These are phyloP conservation scores for Corrigiola litoralis DNA, from an alignment of 179 eudicot genomes.

Conservation along the genomic window DNA sequence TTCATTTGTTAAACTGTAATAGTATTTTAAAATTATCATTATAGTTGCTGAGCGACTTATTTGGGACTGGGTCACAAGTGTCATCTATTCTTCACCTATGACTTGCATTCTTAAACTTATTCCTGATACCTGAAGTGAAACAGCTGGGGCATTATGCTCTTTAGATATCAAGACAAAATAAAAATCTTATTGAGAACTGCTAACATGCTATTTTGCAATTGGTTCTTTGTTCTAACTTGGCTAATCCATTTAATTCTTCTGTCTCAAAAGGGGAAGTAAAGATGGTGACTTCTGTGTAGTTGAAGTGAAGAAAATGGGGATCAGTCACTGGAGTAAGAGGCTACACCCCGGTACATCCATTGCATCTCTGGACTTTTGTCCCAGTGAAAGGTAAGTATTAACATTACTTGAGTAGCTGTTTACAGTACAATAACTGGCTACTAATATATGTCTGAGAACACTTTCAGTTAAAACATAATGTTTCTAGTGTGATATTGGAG, in stretches of 20 bases:
- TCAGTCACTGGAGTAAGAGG: constrained; percentile 80
- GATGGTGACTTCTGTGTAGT: constrained; percentile 94
- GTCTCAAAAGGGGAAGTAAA: constrained; percentile 66
- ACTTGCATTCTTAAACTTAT: too few relatives aligned
- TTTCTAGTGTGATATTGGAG: too few relatives aligned
- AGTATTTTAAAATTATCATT: too few relatives aligned
- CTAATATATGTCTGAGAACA: background rate
- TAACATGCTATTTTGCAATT: background rate
- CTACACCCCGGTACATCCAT: constrained; percentile 81
- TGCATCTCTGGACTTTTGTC: constrained; percentile 75
- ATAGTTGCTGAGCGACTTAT: too few relatives aligned
- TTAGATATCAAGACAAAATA: too few relatives aligned
- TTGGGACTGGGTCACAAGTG: too few relatives aligned
- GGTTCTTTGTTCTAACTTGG: background rate
- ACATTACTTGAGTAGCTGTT: background rate
- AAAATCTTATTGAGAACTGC: background rate
- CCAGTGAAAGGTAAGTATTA: constrained; percentile 76
- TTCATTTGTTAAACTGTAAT: too few relatives aligned
- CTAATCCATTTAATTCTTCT: background rate
- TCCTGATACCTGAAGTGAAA: too few relatives aligned
- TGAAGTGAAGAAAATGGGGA: constrained; percentile 75
- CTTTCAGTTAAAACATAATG: too few relatives aligned
- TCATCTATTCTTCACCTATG: too few relatives aligned
- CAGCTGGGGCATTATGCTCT: too few relatives aligned
- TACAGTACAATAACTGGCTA: background rate